Conservation (phyloP, 768 basidiomycete species). For the Russula dissimulans region DNA sequence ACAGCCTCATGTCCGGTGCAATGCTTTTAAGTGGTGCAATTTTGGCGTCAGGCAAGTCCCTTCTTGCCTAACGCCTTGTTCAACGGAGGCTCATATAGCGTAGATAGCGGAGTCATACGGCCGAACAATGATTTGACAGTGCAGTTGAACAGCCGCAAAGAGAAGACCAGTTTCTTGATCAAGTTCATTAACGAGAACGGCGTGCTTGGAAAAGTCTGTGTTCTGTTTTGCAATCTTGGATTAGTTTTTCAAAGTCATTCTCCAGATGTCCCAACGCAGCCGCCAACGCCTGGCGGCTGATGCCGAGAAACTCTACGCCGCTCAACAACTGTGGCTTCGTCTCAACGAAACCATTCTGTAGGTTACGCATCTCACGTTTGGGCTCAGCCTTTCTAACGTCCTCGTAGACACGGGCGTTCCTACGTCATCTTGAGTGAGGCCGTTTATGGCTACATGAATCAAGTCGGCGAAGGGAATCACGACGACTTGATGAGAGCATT, state of each 20-base stretch:
- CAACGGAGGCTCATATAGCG: not conserved
- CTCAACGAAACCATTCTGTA: conserved; percentile 63
- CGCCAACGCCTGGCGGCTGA: conserved; percentile 70
- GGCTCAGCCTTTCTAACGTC: not conserved
- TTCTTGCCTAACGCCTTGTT: not conserved
- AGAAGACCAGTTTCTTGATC: conserved; percentile 76
- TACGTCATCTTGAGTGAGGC: conserved; percentile 62
- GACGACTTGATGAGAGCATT: conserved; percentile 79
- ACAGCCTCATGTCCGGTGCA: conserved; percentile 70
- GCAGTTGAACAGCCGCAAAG: conserved; percentile 67
- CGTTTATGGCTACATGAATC: conserved; percentile 59
- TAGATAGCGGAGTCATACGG: conserved; percentile 59
- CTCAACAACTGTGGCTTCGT: conserved; percentile 70
- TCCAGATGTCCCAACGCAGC: conserved; percentile 70
- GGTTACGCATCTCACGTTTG: conserved; percentile 20
- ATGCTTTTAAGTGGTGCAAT: conserved; percentile 65
- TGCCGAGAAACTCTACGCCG: conserved; percentile 80
- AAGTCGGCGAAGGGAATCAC: conserved; percentile 42
- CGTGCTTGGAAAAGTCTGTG: conserved; percentile 58
- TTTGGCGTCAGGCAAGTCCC: conserved; percentile 55
- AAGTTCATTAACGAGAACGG: conserved; percentile 83
- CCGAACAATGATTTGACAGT: conserved; percentile 72
- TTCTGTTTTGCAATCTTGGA: not conserved
- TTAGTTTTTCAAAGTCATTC: not conserved
- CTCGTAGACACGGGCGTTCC: conserved; percentile 41